Evolutionary conservation across 768 basidiomycete species (phyloP), one percentile per base, ranked within the genome.

Genomic region (Macrocybe gigantea): DNA sequence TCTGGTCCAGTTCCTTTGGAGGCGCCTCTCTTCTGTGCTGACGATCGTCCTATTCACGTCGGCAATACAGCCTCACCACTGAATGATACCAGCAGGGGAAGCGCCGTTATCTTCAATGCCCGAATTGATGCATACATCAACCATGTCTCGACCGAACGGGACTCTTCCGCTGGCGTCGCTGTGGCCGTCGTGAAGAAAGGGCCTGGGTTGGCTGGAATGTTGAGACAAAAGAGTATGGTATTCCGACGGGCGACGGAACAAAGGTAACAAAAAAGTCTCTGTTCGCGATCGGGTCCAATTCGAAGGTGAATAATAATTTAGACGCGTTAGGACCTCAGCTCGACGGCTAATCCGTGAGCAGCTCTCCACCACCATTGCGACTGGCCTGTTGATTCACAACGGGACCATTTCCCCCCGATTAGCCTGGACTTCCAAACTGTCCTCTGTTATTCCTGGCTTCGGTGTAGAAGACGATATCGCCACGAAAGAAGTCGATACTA

Each of bases 221-320:
- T 32, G 65, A 66, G 47, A 60, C 59, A n/a, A 62, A 61, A 50
- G 64, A 64, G 0, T 65, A 62, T 39, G 65, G 66, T 13, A 44
- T 36, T 10, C 64, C 66, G 1, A 60, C 53, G 10, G 46, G 51
- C 1, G 57, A 56, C 32, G 62, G 60, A 5, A 60, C 49, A 12
- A 39, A 49, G 30, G 59, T 60, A 15, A 61, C 60, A 7, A 53
- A 56, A 35, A 56, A 63, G 15, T 62, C 63, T 1, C 44, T 60
- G 12, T 64, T 63, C 36, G 45, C 47, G 37, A 64, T 67, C 12
- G 64, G 58, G 0, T 67, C 66, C 22, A 66, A 63, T 35, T 65
- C 65, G 5, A 65, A 65, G 59, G 62, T 60, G 35, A n/a, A 51
- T 44, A 41, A 7, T 7, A 39, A 29, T 35, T 29, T 2, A 41